phyloP scores from a whole-genome alignment of 129 eudicot species.

The Pulicaria dysenterica region DNA sequence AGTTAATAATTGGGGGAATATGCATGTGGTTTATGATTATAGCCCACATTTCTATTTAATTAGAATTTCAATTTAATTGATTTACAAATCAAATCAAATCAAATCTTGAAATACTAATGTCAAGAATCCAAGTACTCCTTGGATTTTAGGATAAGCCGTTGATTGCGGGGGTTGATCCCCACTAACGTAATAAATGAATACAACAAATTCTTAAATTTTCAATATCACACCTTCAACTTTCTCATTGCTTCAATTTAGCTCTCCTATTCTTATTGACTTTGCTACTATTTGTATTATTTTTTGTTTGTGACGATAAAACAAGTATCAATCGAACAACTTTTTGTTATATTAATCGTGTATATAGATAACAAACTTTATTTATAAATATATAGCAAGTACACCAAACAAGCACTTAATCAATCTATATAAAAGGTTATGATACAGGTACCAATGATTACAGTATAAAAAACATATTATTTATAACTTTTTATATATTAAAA shows the following conservation, averaged over 20 bases:
- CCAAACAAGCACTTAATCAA: no score
- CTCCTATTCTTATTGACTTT: neutral
- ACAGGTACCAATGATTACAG: no score
- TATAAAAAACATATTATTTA: no score
- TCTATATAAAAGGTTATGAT: no score
- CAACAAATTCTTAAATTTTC: constrained; percentile 9
- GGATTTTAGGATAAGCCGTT: constrained; percentile 39
- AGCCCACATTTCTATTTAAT: constrained; percentile 21
- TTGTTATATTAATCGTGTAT: no score
- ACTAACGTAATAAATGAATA: constrained; percentile 16
- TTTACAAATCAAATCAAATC: constrained; percentile 37
- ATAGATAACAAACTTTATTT: no score
- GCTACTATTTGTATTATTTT: neutral
- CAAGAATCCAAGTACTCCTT: constrained; percentile 33
- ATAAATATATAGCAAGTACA: no score
- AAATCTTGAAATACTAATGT: constrained; percentile 28
- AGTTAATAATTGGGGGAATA: constrained; percentile 8
- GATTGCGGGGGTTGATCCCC: constrained; percentile 41
- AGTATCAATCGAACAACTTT: neutral
- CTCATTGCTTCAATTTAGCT: neutral
- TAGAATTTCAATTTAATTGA: neutral
- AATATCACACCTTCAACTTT: constrained; percentile 18
- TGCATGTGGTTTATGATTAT: neutral
- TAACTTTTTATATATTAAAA: no score
- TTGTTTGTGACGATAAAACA: neutral